phyloP scores from a whole-genome alignment of 345 rosid species.

The Eutrema heterophyllum region DNA sequence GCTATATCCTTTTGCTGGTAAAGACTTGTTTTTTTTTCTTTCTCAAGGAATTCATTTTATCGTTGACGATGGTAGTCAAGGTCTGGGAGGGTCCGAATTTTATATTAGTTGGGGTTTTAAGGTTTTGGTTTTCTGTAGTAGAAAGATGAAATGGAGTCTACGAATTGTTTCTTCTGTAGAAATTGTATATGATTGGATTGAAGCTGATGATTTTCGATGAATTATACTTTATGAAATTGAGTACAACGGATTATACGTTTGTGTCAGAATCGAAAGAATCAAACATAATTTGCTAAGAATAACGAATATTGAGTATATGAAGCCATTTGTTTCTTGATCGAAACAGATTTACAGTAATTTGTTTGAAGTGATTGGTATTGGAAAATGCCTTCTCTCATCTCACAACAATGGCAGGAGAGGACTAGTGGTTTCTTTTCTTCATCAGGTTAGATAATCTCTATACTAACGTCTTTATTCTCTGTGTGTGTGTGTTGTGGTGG shows the following conservation, averaged over 20 bases:
- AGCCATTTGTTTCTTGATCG: background rate
- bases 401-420: conserved; percentile 87
- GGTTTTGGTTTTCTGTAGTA: background rate
- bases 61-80: conserved; percentile 2
- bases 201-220: background rate
- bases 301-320: background rate
- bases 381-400: conserved; percentile 66
- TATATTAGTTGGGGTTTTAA: background rate
- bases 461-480: background rate
- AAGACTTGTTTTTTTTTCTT: background rate
- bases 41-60: background rate
- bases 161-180: background rate
- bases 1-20: background rate
- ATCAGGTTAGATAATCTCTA: conserved; percentile 49
- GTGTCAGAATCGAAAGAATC: background rate
- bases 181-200: background rate
- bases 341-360: background rate
- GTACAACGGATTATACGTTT: background rate
- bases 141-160: background rate
- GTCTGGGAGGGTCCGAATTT: background rate
- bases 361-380: background rate
- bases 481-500: conserved; percentile 1
- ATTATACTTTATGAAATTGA: background rate
- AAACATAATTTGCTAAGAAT: background rate
- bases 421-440: conserved; percentile 84